Percentiles rank a stretch among this genome's conserved stretches.
phyloP scores from a whole-genome alignment of 257 asterid genomes.

The Nemophila menziesii region DNA sequence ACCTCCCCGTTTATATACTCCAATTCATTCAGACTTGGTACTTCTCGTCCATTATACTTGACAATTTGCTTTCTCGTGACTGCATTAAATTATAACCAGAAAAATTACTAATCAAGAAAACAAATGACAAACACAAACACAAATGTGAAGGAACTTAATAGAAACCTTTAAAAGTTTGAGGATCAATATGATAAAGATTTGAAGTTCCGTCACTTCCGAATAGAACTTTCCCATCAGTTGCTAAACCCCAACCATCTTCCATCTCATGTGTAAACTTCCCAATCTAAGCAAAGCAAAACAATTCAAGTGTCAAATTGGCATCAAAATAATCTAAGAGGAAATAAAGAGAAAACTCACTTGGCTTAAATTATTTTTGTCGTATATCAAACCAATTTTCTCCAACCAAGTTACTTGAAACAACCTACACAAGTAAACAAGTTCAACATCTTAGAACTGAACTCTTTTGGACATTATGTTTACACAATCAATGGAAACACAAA shows the following conservation, averaged over 20 bases:
- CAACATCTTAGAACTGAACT: conserved; percentile 6
- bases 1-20: conserved; percentile 85
- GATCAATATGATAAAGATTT: conserved; percentile 65
- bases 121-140: not conserved
- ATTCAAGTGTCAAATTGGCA: not conserved
- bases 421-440: conserved; percentile 48
- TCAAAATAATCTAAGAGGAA: conserved; percentile 2
- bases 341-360: conserved; percentile 40
- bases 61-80: conserved; percentile 48
- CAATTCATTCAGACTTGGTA: conserved; percentile 70
- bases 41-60: conserved; percentile 62
- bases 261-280: conserved; percentile 49
- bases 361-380: conserved; percentile 61
- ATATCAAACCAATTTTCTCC: conserved; percentile 75
- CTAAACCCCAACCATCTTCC: conserved; percentile 98
- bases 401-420: conserved; percentile 88
- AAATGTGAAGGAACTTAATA: conserved; percentile 6
- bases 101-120: too few species aligned
- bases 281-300: conserved; percentile 41
- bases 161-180: conserved; percentile 56
- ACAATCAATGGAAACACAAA: conserved; percentile 16
- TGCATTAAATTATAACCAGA: conserved; percentile 17
- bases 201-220: conserved; percentile 94
- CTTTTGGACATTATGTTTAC: not conserved
- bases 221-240: conserved; percentile 65